Evolutionary conservation across 768 basidiomycete species (phyloP), one percentile per base, ranked within the genome.

Genomic region (Agaricus blazei): DNA sequence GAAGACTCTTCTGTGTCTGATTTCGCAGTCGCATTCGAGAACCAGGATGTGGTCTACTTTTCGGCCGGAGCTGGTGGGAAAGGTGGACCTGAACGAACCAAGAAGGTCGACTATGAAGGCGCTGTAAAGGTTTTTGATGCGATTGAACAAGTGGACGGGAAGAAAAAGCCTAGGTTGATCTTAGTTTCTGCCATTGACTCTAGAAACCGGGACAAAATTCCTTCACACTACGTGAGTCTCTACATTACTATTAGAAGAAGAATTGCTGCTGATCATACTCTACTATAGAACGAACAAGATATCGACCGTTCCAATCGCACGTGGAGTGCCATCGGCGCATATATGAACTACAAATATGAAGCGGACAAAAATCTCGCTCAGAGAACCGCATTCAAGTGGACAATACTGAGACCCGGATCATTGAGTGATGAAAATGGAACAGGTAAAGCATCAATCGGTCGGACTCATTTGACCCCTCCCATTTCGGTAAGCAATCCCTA

Each of bases 101-200:
- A 75, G 63, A 73, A 70, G 28, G 84, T 87, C 5, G 79, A 81
- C 60, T 82, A 79, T 59, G 80, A 84, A 48, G 85, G 84, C 8
- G 84, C 84, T 0, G 58, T 88, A 37, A 88, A 87, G 67, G 77
- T 85, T 2, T 87, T 83, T 61, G 85, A 88, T 62, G 86, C 84
- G 0, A 71, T 88, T 50, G 85, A 87, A 64, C 68, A 45, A 0
- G 70, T 83, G 2, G 61, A 75, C 44, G 73, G 60, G 6, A 37
- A 72, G 1, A 52, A 60, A n/a, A 78, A 76, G 57, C 83, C 83
- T 34, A 66, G 82, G 51, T 63, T 87, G 49, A 73, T 87, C 40
- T 64, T 84, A 52, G 79, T 88, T 34, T 84, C 83, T 19, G 79
- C 80, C 1, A 67, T 84, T 15, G 84, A 87, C 62, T 63, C 81